Base-by-base conservation (phyloP, 2,329 filamentous ascomycete species). In the Alternaria conjuncta region DNA sequence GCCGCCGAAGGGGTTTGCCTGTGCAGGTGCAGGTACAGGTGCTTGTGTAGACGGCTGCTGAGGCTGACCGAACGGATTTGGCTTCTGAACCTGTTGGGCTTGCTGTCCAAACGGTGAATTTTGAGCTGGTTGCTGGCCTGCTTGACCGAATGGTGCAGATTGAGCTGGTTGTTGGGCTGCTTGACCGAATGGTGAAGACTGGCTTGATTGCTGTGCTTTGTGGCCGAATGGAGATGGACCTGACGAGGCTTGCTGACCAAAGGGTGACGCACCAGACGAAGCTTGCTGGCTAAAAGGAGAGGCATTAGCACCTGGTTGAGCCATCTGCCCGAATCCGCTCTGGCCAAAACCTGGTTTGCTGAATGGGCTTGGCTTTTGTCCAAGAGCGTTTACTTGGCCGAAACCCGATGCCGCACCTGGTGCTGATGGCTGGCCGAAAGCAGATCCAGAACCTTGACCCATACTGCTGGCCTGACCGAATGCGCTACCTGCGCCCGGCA, bases 261-360 rank as follows among this genome's bases (percentile, higher is more conserved):
- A 72, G 9, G 73, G 69, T 63, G 78, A 71, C 60, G 71, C 25
- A 44, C 58, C 65, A 21, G 75, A 67, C 59, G 80, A 78, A 6
- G 82, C 61, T 61, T 70, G 67, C 41, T 74, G 73, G 20, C 68
- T 63, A 67, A 83, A 76, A 21, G 76, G 73, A 60, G 79, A 74
- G 57, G 71, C 55, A 44, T 47, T 54, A 28, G 74, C 61, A 15
- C 74, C 71, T 43, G 78, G 73, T 57, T 82, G 81, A 8, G 84
- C 79, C 11, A 82, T 70, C 60, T 85, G 80, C 2, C 83, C 81
- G 57, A 85, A 85, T 0, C 81, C 69, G 63, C 70, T 77, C 55
- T 75, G 68, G 3, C 75, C 73, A 56, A 78, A 78, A 10, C 71
- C 71, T n/a, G 82, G 76, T 60, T 84, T 77, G 13, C 81, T 82